These are phyloP conservation scores for Xylariaceae sp. DNA, from an alignment of 2,329 filamentous ascomycete species.

Conservation along the genomic window DNA sequence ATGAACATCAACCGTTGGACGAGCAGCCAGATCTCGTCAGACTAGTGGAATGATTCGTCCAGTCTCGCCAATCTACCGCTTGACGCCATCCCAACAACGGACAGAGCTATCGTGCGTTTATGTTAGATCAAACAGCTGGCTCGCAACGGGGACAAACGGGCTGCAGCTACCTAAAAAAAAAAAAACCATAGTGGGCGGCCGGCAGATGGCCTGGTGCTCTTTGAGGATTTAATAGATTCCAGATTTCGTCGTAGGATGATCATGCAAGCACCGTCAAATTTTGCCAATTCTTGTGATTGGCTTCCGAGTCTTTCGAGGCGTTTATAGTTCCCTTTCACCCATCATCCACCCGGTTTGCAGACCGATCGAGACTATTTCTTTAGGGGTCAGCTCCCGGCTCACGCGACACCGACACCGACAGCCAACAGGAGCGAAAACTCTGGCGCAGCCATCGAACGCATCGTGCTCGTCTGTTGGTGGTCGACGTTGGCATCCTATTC, in stretches of 20 bases:
- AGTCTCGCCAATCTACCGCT: no score
- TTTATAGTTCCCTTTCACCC: constrained; percentile 1
- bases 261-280: not conserved
- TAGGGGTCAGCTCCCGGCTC: constrained; percentile 6
- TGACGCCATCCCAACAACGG: no score
- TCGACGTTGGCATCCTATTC: constrained; percentile 26
- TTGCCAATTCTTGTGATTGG: not conserved
- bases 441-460: constrained; percentile 17
- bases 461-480: constrained; percentile 21
- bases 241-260: not conserved
- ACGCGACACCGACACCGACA: constrained; percentile 20
- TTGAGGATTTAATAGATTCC: no score
- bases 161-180: no score
- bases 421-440: constrained; percentile 7
- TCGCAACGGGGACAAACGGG: no score
- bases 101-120: no score
- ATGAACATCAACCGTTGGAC: no score
- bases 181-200: no score
- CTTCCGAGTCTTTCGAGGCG: not conserved
- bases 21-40: no score
- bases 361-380: constrained; percentile 13
- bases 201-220: no score
- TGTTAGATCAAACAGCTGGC: no score
- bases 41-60: no score
- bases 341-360: not conserved